These are phyloP conservation scores for Dianthus caryophyllus DNA, from an alignment of 148 eudicot species.

Conservation along the genomic window DNA sequence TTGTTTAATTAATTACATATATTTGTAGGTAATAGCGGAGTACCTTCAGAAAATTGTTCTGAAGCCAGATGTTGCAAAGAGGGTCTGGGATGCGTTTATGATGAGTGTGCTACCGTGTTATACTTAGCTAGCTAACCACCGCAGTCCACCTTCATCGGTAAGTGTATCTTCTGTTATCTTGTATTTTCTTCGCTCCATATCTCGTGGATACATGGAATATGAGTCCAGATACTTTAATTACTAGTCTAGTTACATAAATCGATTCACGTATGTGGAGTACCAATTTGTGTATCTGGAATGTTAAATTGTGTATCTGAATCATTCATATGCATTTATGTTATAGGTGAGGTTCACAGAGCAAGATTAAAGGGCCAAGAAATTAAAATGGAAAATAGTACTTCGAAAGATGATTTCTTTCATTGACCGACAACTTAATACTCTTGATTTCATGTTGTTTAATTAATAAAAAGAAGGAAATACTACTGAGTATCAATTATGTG, in stretches of 20 bases:
- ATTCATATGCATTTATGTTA: too few species aligned
- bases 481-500: too few species aligned
- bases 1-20: slow-evolving; percentile 22
- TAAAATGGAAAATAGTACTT: background rate
- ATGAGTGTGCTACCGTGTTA: slow-evolving; percentile 91
- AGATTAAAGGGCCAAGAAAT: slow-evolving; percentile 82
- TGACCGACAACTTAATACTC: background rate
- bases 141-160: too few species aligned
- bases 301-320: too few species aligned
- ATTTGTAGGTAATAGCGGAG: slow-evolving; percentile 78
- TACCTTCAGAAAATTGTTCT: slow-evolving; percentile 96
- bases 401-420: background rate
- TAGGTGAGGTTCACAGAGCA: slow-evolving; percentile 99
- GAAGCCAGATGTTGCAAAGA: slow-evolving; percentile 97
- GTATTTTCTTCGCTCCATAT: too few species aligned
- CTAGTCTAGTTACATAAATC: too few species aligned
- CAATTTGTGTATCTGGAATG: too few species aligned
- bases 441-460: slow-evolving; percentile 8
- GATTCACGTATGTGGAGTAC: too few species aligned
- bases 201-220: too few species aligned
- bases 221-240: too few species aligned
- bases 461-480: slow-evolving; percentile 58
- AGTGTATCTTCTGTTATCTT: too few species aligned
- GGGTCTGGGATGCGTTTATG: slow-evolving; percentile 99
- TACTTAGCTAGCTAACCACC: too few species aligned